Conservation (phyloP, 2,329 filamentous ascomycete genomes). For the Exserohilum turcica region DNA sequence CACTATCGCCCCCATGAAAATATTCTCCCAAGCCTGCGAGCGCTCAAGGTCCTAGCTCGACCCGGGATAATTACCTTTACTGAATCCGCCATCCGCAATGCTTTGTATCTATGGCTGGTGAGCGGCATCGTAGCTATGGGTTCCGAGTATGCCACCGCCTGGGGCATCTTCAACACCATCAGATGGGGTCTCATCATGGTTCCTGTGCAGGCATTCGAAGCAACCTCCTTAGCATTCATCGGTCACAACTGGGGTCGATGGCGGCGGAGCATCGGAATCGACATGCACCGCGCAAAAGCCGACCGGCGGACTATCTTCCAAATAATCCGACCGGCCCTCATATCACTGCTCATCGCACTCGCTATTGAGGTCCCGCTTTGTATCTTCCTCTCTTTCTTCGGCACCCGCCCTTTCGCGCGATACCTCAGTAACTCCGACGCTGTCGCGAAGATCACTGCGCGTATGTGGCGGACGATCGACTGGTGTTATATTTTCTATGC, state of each 20-base stretch:
- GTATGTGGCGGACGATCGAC: conserved; percentile 65
- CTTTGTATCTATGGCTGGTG: conserved; percentile 73
- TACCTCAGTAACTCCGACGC: conserved; percentile 64
- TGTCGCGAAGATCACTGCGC: conserved; percentile 65
- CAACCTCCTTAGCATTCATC: conserved; percentile 67
- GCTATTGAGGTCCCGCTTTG: conserved; percentile 63
- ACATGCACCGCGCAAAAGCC: conserved; percentile 32
- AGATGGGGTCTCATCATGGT: conserved; percentile 78
- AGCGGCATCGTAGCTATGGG: conserved; percentile 68
- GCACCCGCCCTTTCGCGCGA: conserved; percentile 64
- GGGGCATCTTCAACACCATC: conserved; percentile 76
- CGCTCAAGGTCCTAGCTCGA: conserved; percentile 58
- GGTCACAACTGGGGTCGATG: conserved; percentile 69
- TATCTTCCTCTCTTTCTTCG: conserved; percentile 65
- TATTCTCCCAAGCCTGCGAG: conserved; percentile 42
- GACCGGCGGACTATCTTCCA: conserved; percentile 4
- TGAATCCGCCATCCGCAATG: conserved; percentile 71
- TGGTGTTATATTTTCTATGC: conserved; percentile 74
- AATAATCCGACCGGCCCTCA: conserved; percentile 45
- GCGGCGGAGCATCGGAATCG: conserved; percentile 43
- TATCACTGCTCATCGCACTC: background rate
- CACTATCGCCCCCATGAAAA: background rate
- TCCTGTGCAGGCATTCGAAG: conserved; percentile 69
- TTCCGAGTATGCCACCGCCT: conserved; percentile 70
- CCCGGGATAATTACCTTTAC: conserved; percentile 65